Base-by-base conservation (phyloP, 2,329 filamentous ascomycete genomes). In the Samsoniella hepiali region DNA sequence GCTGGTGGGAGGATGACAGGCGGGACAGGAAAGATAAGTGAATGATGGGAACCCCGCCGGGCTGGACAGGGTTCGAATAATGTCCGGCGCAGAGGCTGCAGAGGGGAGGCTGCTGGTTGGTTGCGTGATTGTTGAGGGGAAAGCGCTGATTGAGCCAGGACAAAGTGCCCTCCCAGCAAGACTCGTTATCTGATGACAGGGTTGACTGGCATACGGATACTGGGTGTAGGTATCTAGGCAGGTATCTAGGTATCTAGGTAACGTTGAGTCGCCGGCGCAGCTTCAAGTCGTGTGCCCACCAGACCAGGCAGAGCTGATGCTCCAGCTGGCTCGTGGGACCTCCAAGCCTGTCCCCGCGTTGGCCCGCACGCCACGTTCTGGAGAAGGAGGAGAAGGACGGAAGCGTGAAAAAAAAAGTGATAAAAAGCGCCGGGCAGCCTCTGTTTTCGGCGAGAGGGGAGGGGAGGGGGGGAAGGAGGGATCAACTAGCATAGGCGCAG, bases 321-420 rank as follows among this genome's bases (percentile, higher is more conserved):
- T 34, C 22, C 29, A 56, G 36, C 40, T 13, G 11, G 31, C 6
- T 32, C 29, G 50, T 36, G 54, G 22, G 22, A 22, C 22, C 22
- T 22, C 22, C 54, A 40, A 22, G 32, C 44, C 32, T 50, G 22
- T 31, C 56, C 56, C 56, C 56, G 56, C 56, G 56, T 58, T 58
- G 44, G 45, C 56, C 56, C 56, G 56, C 56, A 58, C 31, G 44
- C 44, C 56, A 40, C 45, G 22, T 5, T 22, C 44, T 54, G 32
- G 5, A 45, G 32, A 58, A 36, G 55, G 22, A 49, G 44, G 32
- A 47, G 45, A 31, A 22, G 22, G 22, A 22, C 22, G 22, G 22
- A 22, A 22, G 22, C 22, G 22, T 22, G 31, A 13, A 17, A 34
- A 34, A 34, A 32, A 29, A 31, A 31, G 22, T 31, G 34, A 47